These are phyloP conservation scores for Cladobotryum protrusum DNA, from an alignment of 2,329 filamentous ascomycete species.

Conservation along the genomic window DNA sequence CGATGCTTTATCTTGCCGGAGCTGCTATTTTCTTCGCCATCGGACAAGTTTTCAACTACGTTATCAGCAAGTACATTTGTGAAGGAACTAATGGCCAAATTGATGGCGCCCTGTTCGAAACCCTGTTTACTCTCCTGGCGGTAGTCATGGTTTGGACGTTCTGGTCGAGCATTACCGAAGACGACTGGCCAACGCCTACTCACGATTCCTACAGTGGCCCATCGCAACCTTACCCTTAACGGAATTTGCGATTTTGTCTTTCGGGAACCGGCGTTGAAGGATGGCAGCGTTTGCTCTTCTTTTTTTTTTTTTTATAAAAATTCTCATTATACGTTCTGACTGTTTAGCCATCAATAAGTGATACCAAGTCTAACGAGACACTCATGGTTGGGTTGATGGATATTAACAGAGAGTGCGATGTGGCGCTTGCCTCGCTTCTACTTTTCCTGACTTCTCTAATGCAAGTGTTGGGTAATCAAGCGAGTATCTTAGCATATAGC, in stretches of 20 bases:
- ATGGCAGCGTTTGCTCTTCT: slow-evolving; percentile 15
- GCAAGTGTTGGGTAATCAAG: slow-evolving; percentile 19
- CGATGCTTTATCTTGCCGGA: slow-evolving; percentile 79
- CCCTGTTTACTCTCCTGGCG: slow-evolving; percentile 80
- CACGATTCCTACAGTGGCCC: slow-evolving; percentile 32
- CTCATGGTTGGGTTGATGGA: slow-evolving; percentile 10
- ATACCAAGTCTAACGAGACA: slow-evolving; percentile 13
- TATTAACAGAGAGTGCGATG: background rate
- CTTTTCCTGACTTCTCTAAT: slow-evolving; percentile 5
- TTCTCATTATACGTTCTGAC: slow-evolving; percentile 3
- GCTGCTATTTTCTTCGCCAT: slow-evolving; percentile 80
- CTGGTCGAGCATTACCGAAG: slow-evolving; percentile 98
- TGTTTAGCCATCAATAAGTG: slow-evolving; percentile 6
- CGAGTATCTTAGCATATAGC: slow-evolving; percentile 18
- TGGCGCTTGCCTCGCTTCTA: background rate
- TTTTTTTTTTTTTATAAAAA: slow-evolving; percentile 12
- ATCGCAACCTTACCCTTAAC: slow-evolving; percentile 8
- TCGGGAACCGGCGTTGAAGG: slow-evolving; percentile 19
- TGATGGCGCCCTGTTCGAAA: slow-evolving; percentile 88
- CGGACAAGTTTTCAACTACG: slow-evolving; percentile 94
- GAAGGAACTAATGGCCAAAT: slow-evolving; percentile 76
- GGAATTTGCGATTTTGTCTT: slow-evolving; percentile 9
- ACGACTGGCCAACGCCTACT: slow-evolving; percentile 76
- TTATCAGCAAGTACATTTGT: slow-evolving; percentile 87
- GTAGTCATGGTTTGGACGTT: slow-evolving; percentile 87